These are phyloP conservation scores for Mycena amicta DNA, from an alignment of 768 basidiomycete species.

Conservation along the genomic window DNA sequence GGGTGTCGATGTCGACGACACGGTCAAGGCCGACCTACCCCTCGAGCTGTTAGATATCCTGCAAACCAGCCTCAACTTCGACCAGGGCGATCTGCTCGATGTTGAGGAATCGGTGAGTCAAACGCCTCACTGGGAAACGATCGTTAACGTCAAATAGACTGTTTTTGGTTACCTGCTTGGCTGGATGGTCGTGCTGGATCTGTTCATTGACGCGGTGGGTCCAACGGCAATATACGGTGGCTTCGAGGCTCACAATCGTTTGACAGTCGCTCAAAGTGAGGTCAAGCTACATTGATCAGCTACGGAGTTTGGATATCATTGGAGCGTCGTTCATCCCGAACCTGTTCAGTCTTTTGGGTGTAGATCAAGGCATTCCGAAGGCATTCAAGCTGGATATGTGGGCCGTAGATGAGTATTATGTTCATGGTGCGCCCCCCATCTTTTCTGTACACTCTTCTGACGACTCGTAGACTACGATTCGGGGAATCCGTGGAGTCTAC, in stretches of 20 bases:
- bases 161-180: slow-evolving; percentile 73
- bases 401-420: slow-evolving; percentile 80
- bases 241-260: not conserved
- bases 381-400: slow-evolving; percentile 84
- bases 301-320: slow-evolving; percentile 72
- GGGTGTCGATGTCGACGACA: slow-evolving; percentile 71
- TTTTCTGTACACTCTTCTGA: not conserved
- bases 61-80: slow-evolving; percentile 45
- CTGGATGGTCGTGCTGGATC: slow-evolving; percentile 89
- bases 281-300: slow-evolving; percentile 82
- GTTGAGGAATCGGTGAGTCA: slow-evolving; percentile 40
- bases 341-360: slow-evolving; percentile 64
- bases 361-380: slow-evolving; percentile 66
- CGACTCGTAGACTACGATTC: slow-evolving; percentile 59
- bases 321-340: slow-evolving; percentile 67
- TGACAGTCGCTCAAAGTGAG: slow-evolving; percentile 85
- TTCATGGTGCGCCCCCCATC: slow-evolving; percentile 57
- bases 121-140: too few species aligned
- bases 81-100: slow-evolving; percentile 39
- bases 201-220: slow-evolving; percentile 82
- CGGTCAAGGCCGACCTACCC: slow-evolving; percentile 60
- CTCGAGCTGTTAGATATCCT: slow-evolving; percentile 66
- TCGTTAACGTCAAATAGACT: slow-evolving; percentile 31
- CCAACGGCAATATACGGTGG: not conserved
- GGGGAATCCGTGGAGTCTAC: slow-evolving; percentile 51